Evolutionary conservation across 805 yeast species (phyloP).

Genomic region (Hanseniaspora opuntiae): DNA sequence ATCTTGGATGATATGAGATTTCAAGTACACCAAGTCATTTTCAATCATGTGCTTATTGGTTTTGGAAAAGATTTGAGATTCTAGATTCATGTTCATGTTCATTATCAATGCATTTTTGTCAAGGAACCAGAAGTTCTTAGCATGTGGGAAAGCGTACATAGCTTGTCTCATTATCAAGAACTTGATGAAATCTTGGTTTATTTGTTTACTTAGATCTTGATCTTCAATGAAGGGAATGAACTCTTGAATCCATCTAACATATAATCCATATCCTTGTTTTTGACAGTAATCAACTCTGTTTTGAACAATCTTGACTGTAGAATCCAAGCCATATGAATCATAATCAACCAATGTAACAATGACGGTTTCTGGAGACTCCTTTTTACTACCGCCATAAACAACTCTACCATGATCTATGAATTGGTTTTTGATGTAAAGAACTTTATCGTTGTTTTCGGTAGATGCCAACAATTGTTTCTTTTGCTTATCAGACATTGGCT

Average conservation of each 20-base stretch:
- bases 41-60: slow-evolving; percentile 37
- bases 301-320: slow-evolving; percentile 58
- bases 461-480: slow-evolving; percentile 19
- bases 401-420: slow-evolving; percentile 56
- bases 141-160: slow-evolving; percentile 81
- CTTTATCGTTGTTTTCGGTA: slow-evolving; percentile 22
- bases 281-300: slow-evolving; percentile 83
- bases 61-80: slow-evolving; percentile 46
- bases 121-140: slow-evolving; percentile 82
- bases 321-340: slow-evolving; percentile 45
- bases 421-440: slow-evolving; percentile 35
- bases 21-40: not conserved
- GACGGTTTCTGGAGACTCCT: slow-evolving; percentile 48
- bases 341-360: slow-evolving; percentile 71
- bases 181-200: slow-evolving; percentile 19
- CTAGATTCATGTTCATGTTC: slow-evolving; percentile 50
- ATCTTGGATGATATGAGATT: slow-evolving; percentile 37
- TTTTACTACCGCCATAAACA: slow-evolving; percentile 26
- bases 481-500: slow-evolving; percentile 29
- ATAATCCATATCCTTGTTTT: slow-evolving; percentile 65
- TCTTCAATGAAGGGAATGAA: slow-evolving; percentile 49
- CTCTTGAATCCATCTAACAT: slow-evolving; percentile 75
- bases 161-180: slow-evolving; percentile 54
- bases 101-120: slow-evolving; percentile 68
- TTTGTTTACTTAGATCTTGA: slow-evolving; percentile 24